Percentiles rank a stretch among this genome's conserved stretches.
Conservation (phyloP, 305 asterid genomes). For the Petunia hybrid region DNA sequence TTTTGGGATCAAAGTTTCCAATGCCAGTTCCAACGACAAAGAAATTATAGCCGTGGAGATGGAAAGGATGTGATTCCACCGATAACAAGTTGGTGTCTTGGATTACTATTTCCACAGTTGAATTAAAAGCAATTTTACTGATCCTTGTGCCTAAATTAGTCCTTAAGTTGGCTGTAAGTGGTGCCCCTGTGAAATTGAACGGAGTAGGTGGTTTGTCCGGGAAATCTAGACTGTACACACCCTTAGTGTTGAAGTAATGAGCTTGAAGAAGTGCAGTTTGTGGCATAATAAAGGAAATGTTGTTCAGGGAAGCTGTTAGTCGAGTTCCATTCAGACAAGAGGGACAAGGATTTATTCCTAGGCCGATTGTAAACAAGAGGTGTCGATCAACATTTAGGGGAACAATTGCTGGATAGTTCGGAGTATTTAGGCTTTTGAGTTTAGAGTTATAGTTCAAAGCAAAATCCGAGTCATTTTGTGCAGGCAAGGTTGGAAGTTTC, state of each 20-base stretch:
- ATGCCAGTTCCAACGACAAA: slow-evolving; percentile 45
- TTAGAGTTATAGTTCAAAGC: slow-evolving; percentile 38
- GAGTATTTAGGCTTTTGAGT: slow-evolving; percentile 44
- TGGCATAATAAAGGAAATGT: slow-evolving; percentile 46
- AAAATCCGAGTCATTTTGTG: slow-evolving; percentile 39
- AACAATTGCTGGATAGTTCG: slow-evolving; percentile 42
- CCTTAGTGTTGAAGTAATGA: slow-evolving; percentile 42
- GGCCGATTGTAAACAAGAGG: slow-evolving; percentile 38
- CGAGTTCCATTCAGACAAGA: slow-evolving; percentile 43
- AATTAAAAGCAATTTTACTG: slow-evolving; percentile 41
- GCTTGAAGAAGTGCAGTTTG: slow-evolving; percentile 45
- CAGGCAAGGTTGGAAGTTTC: slow-evolving; percentile 38
- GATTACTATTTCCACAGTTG: slow-evolving; percentile 45
- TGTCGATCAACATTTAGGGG: slow-evolving; percentile 42
- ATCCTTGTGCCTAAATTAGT: slow-evolving; percentile 38
- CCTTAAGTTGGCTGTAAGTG: slow-evolving; percentile 42
- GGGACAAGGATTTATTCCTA: slow-evolving; percentile 45
- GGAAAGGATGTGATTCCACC: slow-evolving; percentile 50
- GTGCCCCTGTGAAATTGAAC: slow-evolving; percentile 46
- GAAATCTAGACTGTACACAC: slow-evolving; percentile 41
- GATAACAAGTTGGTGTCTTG: slow-evolving; percentile 44
- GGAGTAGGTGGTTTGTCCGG: slow-evolving; percentile 44
- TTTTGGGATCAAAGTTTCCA: slow-evolving; percentile 43
- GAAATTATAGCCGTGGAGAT: slow-evolving; percentile 48
- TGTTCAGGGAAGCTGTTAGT: slow-evolving; percentile 44